Evolutionary conservation across 2,329 filamentous ascomycete species (phyloP).

Genomic region (Colletotrichum sojae): DNA sequence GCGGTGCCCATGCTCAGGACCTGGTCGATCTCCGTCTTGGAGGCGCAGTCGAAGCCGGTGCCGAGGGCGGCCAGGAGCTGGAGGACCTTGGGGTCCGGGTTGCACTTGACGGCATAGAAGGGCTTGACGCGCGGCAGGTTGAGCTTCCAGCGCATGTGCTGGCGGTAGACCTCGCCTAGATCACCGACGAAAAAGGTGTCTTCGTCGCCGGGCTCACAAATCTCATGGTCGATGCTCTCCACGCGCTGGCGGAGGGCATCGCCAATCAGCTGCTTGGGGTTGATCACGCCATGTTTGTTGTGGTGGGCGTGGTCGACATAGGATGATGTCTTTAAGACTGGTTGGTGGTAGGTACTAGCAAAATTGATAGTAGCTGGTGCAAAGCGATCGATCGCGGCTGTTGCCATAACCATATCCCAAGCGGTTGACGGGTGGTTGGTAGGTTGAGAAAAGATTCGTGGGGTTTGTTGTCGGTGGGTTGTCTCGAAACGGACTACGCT

Average conservation of each 20-base stretch:
- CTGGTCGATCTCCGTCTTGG: constrained; percentile 96
- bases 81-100: constrained; percentile 91
- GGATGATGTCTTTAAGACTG: constrained; percentile 62
- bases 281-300: constrained; percentile 55
- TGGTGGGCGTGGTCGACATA: constrained; percentile 56
- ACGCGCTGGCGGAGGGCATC: constrained; percentile 89
- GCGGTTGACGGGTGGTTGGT: constrained; percentile 44
- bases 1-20: constrained; percentile 87
- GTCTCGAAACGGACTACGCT: constrained; percentile 38
- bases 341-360: constrained; percentile 57
- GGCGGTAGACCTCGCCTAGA: constrained; percentile 97
- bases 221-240: constrained; percentile 85
- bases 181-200: constrained; percentile 99
- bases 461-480: constrained; percentile 36
- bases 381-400: constrained; percentile 69
- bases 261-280: constrained; percentile 86
- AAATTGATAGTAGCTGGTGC: constrained; percentile 64
- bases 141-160: constrained; percentile 98
- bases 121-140: constrained; percentile 93
- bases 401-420: constrained; percentile 77
- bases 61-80: constrained; percentile 89
- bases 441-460: constrained; percentile 34
- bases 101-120: constrained; percentile 99
- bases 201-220: constrained; percentile 92
- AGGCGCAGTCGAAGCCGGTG: constrained; percentile 97